These are phyloP conservation scores for Cyphellophora attinorum DNA, from an alignment of 2,329 filamentous ascomycete genomes.

Conservation along the genomic window DNA sequence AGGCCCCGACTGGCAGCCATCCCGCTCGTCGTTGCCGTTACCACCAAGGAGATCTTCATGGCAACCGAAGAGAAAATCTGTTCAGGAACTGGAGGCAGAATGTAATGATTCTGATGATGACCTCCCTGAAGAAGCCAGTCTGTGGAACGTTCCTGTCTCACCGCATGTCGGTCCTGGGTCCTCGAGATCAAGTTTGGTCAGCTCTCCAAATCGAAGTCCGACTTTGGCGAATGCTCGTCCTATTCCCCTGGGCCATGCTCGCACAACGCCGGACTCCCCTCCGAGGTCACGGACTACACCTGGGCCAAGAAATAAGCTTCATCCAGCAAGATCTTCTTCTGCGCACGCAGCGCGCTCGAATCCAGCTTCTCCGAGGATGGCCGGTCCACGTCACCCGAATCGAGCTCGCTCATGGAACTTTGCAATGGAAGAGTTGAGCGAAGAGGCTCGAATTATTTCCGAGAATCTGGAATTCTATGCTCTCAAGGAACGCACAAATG, in stretches of 20 bases:
- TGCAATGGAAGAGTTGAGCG: slow-evolving; percentile 47
- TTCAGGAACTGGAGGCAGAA: slow-evolving; percentile 40
- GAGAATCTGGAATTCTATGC: slow-evolving; percentile 41
- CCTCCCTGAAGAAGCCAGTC: slow-evolving; percentile 38
- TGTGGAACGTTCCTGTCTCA: slow-evolving; percentile 42
- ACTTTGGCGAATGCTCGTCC: slow-evolving; percentile 24
- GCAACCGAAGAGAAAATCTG: slow-evolving; percentile 34
- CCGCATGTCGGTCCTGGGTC: slow-evolving; percentile 33
- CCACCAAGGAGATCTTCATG: slow-evolving; percentile 27
- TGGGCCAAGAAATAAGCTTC: slow-evolving; percentile 2
- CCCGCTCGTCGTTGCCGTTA: slow-evolving; percentile 10
- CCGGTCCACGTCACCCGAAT: slow-evolving; percentile 19
- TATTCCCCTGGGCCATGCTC: slow-evolving; percentile 31
- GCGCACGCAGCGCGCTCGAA: slow-evolving; percentile 9
- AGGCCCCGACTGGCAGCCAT: slow-evolving; percentile 11
- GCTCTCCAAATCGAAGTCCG: slow-evolving; percentile 29
- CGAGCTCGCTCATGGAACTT: slow-evolving; percentile 51
- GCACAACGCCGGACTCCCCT: slow-evolving; percentile 19
- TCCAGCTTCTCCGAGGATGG: slow-evolving; percentile 19
- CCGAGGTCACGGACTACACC: slow-evolving; percentile 1
- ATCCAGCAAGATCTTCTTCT: slow-evolving; percentile 9
- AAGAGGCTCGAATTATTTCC: slow-evolving; percentile 51
- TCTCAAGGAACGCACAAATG: slow-evolving; percentile 27
- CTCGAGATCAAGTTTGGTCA: slow-evolving; percentile 25
- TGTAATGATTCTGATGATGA: slow-evolving; percentile 43